A percentile compares a stretch with the other conserved stretches of the same genome.
Conservation (phyloP, 148 eudicot genomes). For the Vaccinium myrtillus region DNA sequence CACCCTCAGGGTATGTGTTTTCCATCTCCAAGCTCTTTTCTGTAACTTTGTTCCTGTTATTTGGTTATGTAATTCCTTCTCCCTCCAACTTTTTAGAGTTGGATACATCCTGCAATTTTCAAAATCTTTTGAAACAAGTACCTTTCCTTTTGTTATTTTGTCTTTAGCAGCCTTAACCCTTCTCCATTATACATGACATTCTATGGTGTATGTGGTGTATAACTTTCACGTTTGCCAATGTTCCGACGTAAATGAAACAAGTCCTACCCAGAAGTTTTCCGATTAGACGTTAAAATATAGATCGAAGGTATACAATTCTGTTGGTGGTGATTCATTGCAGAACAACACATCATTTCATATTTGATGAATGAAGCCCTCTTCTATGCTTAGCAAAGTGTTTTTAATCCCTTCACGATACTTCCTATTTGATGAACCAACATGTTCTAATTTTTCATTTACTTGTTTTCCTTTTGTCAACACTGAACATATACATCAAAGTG, state of each 20-base stretch:
- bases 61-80: neutral
- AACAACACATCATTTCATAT: neutral
- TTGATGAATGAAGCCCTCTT: neutral
- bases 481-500: neutral
- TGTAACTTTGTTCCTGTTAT: neutral
- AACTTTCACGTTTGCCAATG: neutral
- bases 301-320: neutral
- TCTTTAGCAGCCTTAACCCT: neutral
- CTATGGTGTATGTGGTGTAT: neutral
- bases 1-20: constrained; percentile 59
- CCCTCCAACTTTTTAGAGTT: neutral
- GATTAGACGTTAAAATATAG: neutral
- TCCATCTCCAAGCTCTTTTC: neutral
- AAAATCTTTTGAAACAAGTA: neutral
- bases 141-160: neutral
- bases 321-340: neutral
- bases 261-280: neutral
- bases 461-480: neutral
- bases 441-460: neutral
- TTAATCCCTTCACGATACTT: too few species aligned
- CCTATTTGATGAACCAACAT: neutral
- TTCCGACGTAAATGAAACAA: neutral
- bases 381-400: neutral
- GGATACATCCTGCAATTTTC: neutral
- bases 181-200: neutral